These are phyloP conservation scores for Zygotorulaspora chibaensis DNA, from an alignment of 805 yeast genomes.

Conservation along the genomic window DNA sequence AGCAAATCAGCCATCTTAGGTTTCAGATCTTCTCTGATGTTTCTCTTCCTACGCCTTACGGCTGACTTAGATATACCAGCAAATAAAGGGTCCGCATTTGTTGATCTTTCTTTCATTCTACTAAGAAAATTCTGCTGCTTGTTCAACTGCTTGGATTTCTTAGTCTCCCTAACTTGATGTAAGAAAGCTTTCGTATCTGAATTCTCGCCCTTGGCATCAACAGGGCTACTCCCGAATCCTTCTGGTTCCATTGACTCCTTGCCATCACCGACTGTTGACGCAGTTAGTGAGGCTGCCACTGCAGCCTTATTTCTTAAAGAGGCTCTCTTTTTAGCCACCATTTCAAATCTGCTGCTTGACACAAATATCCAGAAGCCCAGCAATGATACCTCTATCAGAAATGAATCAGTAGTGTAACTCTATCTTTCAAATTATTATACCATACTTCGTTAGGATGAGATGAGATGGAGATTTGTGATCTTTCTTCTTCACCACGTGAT, in stretches of 20 bases:
- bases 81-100: conserved; percentile 26
- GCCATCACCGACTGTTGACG: background rate
- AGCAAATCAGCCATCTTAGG: conserved; percentile 66
- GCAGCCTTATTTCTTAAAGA: conserved; percentile 43
- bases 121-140: conserved; percentile 37
- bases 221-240: conserved; percentile 2
- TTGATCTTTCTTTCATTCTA: conserved; percentile 19
- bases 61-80: conserved; percentile 63
- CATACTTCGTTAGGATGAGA: conserved; percentile 3
- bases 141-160: conserved; percentile 47
- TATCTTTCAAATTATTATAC: background rate
- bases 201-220: conserved; percentile 15
- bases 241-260: background rate
- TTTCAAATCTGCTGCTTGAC: conserved; percentile 5
- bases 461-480: conserved; percentile 2
- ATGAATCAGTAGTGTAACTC: background rate
- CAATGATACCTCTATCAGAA: background rate
- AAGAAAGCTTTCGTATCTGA: conserved; percentile 45
- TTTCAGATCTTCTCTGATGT: conserved; percentile 55
- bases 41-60: conserved; percentile 58
- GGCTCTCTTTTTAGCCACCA: conserved; percentile 47
- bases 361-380: too few species aligned
- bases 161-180: conserved; percentile 48
- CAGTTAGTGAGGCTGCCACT: conserved; percentile 17
- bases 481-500: conserved; percentile 5